Percentiles rank a stretch among this genome's conserved stretches.
phyloP scores from a whole-genome alignment of 2,329 filamentous ascomycete species.

The Xylaria multiplex region DNA sequence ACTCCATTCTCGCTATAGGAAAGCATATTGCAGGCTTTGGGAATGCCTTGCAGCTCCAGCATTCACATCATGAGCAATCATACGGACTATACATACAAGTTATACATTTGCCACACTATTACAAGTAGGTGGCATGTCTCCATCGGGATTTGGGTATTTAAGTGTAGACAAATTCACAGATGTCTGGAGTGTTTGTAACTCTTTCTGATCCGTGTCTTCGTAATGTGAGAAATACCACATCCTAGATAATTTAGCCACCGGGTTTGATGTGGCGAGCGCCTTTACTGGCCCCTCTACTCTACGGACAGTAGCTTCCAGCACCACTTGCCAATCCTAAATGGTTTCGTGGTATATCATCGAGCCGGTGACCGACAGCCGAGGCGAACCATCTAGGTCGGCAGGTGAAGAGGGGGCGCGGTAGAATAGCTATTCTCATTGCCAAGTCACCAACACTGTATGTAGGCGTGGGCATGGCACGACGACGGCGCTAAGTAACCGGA shows the following conservation, averaged over 20 bases:
- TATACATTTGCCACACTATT: background rate
- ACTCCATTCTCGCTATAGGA: slow-evolving; percentile 19
- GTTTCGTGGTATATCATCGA: background rate
- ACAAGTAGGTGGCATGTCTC: background rate
- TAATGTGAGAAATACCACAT: too few species aligned
- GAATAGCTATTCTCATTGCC: background rate
- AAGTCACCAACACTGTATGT: background rate
- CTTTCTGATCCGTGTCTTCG: too few species aligned
- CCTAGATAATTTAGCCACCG: background rate
- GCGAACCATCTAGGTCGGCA: background rate
- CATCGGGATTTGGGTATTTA: slow-evolving; percentile 9
- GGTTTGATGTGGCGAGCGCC: background rate
- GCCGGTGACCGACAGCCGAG: background rate
- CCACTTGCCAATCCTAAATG: background rate
- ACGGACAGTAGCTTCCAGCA: background rate
- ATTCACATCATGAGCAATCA: slow-evolving; percentile 3
- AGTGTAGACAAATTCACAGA: background rate
- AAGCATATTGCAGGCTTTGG: slow-evolving; percentile 8
- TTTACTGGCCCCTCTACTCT: background rate
- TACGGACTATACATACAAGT: background rate
- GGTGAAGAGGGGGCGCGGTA: too few species aligned
- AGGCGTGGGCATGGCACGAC: background rate
- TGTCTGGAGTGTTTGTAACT: background rate
- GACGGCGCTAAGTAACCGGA: too few species aligned
- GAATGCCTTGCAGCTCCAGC: slow-evolving; percentile 9